These are phyloP conservation scores for Chaetomiaceae sp. DNA, from an alignment of 2,329 filamentous ascomycete genomes.

Conservation along the genomic window DNA sequence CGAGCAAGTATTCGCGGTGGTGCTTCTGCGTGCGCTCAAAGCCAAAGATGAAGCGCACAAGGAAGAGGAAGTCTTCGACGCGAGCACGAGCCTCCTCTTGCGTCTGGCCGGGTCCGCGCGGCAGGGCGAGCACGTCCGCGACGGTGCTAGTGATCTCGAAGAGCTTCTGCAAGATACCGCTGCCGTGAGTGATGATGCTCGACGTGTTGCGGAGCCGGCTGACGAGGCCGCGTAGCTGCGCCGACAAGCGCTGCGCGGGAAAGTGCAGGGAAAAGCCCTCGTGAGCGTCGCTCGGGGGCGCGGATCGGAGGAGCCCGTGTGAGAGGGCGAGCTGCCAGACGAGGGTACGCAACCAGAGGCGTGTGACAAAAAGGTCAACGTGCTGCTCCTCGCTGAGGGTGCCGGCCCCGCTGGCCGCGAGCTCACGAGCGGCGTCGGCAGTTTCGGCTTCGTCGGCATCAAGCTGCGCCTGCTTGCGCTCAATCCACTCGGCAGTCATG, in stretches of 20 bases:
- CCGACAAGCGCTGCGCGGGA: conserved; percentile 8
- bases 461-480: conserved; percentile 7
- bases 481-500: conserved; percentile 9
- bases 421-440: not conserved
- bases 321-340: conserved; percentile 11
- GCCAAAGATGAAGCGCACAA: conserved; percentile 6
- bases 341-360: conserved; percentile 10
- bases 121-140: conserved; percentile 9
- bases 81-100: conserved; percentile 5
- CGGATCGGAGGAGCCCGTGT: conserved; percentile 3
- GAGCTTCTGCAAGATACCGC: conserved; percentile 10
- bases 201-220: conserved; percentile 2
- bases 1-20: conserved; percentile 6
- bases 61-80: conserved; percentile 4
- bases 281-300: conserved; percentile 8
- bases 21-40: conserved; percentile 12
- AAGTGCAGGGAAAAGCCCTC: conserved; percentile 7
- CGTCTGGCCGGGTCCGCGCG: conserved; percentile 4
- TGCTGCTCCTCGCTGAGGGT: conserved; percentile 8
- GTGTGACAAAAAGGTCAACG: conserved; percentile 9
- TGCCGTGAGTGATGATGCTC: conserved; percentile 10
- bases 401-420: not conserved
- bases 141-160: conserved; percentile 10
- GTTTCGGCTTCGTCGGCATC: conserved; percentile 12
- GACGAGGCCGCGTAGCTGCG: conserved; percentile 8